Conservation (phyloP, 768 basidiomycete species). For the Epithele typhae region DNA sequence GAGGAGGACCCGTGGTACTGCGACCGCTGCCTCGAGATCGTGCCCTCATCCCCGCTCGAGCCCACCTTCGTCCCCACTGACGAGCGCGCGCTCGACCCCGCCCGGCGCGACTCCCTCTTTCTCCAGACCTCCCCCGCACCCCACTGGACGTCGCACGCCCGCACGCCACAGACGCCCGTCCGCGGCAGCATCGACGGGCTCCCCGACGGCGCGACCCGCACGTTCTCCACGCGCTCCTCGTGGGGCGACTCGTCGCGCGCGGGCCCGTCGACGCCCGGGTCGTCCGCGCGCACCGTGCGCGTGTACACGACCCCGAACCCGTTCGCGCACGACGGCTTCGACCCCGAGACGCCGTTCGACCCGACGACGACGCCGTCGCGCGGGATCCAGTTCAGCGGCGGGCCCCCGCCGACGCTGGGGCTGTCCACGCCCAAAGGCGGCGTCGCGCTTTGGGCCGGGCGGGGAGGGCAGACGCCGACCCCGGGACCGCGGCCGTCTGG, state of each 20-base stretch:
- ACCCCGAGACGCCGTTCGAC: constrained; percentile 58
- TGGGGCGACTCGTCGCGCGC: constrained; percentile 47
- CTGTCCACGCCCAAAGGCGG: constrained; percentile 26
- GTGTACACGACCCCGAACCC: constrained; percentile 24
- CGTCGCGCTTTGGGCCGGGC: constrained; percentile 6
- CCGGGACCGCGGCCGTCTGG: constrained; percentile 1
- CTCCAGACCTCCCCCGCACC: constrained; percentile 58
- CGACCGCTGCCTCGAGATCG: constrained; percentile 45
- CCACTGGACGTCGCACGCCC: constrained; percentile 38
- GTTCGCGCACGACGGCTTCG: constrained; percentile 17
- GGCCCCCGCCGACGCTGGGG: constrained; percentile 13
- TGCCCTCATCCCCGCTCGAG: constrained; percentile 42
- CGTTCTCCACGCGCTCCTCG: constrained; percentile 35
- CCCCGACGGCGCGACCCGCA: constrained; percentile 11
- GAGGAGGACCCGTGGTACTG: constrained; percentile 85
- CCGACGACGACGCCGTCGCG: constrained; percentile 80
- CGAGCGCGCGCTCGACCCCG: constrained; percentile 34
- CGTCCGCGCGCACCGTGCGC: constrained; percentile 23
- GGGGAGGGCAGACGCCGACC: constrained; percentile 6
- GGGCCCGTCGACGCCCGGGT: constrained; percentile 54
- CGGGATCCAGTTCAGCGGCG: constrained; percentile 54
- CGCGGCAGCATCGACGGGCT: constrained; percentile 13
- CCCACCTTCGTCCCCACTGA: constrained; percentile 71
- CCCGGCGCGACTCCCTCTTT: constrained; percentile 51
- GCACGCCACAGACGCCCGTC: constrained; percentile 48